A percentile compares a stretch with the other conserved stretches of the same genome.
Conservation (phyloP, 495 filamentous ascomycete genomes). For the Lentithecium fluviatile region DNA sequence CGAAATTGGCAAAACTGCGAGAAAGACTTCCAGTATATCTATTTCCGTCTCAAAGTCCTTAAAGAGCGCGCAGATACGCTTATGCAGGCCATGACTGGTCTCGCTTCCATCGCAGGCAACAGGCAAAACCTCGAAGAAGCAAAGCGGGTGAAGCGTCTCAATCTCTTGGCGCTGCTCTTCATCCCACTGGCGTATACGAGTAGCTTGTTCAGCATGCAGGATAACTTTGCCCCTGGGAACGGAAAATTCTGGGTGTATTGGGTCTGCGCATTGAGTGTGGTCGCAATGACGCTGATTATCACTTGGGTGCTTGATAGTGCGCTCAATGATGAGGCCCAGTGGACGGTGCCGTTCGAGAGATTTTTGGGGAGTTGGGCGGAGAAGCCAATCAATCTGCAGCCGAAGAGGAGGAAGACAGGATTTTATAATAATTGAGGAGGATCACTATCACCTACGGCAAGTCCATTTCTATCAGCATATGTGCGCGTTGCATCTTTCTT, state of each 20-base stretch:
- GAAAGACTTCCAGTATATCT: conserved; percentile 33
- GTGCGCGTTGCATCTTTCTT: too few relatives aligned
- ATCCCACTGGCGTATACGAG: conserved; percentile 28
- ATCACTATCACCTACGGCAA: too few relatives aligned
- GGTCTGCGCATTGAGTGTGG: conserved; percentile 14
- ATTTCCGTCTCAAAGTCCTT: conserved; percentile 31
- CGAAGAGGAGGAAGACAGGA: conserved; percentile 1
- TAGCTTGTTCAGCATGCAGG: conserved; percentile 31
- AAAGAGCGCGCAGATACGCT: conserved; percentile 31
- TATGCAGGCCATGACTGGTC: conserved; percentile 33
- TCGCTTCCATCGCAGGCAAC: conserved; percentile 32
- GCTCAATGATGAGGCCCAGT: conserved; percentile 28
- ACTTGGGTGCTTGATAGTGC: conserved; percentile 22
- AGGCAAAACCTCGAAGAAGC: conserved; percentile 34
- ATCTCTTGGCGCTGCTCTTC: conserved; percentile 26
- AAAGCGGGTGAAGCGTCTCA: conserved; percentile 30
- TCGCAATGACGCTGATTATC: conserved; percentile 12
- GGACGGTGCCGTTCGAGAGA: not conserved
- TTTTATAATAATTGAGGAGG: too few relatives aligned
- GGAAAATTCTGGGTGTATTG: conserved; percentile 34
- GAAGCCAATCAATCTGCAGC: not conserved
- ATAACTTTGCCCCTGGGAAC: conserved; percentile 21
- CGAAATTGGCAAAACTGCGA: conserved; percentile 16
- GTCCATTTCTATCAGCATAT: too few relatives aligned
- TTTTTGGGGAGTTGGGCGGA: conserved; percentile 15